Percentiles rank a stretch among this genome's conserved stretches.
Conservation (phyloP, 225 moss, liverwort and hornwort genomes). For the Anthoceros angustus region DNA sequence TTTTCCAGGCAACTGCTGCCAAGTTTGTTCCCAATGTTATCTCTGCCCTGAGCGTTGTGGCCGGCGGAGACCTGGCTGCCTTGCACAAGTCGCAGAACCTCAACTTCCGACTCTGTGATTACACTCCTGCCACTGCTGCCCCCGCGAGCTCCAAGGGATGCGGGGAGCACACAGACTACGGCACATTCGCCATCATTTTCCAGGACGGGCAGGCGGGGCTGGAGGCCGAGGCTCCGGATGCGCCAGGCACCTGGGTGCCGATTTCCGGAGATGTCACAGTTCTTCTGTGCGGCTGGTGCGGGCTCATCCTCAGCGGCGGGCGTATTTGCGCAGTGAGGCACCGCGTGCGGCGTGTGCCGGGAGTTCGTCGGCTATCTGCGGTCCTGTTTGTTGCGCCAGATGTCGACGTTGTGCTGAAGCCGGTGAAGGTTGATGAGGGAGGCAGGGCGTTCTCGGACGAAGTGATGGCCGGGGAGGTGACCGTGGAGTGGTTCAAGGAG, state of each 20-base stretch:
- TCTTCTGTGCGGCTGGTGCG: conserved; percentile 12
- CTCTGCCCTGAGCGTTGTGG: neutral
- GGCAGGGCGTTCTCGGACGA: neutral
- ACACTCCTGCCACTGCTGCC: conserved; percentile 3
- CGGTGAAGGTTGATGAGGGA: conserved; percentile 5
- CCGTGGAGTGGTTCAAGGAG: conserved; percentile 9
- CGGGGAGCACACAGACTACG: conserved; percentile 9
- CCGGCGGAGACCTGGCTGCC: conserved; percentile 2
- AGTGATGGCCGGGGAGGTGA: conserved; percentile 2
- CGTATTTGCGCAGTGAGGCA: conserved; percentile 5
- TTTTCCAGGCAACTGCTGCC: neutral
- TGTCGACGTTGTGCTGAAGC: conserved; percentile 9
- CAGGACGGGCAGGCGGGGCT: conserved; percentile 9
- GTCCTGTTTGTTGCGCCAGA: conserved; percentile 12
- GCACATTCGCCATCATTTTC: conserved; percentile 10
- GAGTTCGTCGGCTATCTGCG: conserved; percentile 5
- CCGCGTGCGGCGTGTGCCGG: conserved; percentile 6
- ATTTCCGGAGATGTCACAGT: conserved; percentile 9
- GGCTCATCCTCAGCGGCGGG: conserved; percentile 6
- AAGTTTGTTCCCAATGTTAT: neutral
- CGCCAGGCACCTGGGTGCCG: conserved; percentile 5
- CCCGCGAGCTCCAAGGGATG: conserved; percentile 1
- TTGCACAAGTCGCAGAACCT: conserved; percentile 6
- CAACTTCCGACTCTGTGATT: conserved; percentile 11
- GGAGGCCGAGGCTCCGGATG: conserved; percentile 4